Evolutionary conservation across 257 asterid genomes (phyloP).

Genomic region (Oldenlandia corymbosa): DNA sequence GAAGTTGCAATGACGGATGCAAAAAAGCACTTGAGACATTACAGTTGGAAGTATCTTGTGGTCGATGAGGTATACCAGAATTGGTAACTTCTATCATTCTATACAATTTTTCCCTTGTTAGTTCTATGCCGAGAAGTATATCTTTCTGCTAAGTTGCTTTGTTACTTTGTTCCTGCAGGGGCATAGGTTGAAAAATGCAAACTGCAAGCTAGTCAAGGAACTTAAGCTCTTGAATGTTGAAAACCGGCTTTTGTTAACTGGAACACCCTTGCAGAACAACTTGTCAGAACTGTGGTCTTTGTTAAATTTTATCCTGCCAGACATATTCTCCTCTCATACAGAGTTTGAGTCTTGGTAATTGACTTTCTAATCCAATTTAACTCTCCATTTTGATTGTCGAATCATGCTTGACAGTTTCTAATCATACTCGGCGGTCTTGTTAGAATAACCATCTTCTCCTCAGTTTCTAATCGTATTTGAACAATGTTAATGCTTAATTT

Average conservation of each 20-base stretch:
- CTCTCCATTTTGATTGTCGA: neutral
- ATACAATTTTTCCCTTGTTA: neutral
- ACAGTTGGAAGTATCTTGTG: slow-evolving; percentile 84
- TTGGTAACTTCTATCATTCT: neutral
- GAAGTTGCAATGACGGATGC: slow-evolving; percentile 78
- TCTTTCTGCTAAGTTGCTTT: neutral
- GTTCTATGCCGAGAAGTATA: neutral
- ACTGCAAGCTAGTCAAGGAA: slow-evolving; percentile 75
- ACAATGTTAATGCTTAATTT: neutral
- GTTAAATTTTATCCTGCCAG: slow-evolving; percentile 96
- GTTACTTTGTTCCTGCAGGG: slow-evolving; percentile 52
- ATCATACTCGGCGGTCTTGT: neutral
- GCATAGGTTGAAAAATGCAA: slow-evolving; percentile 85
- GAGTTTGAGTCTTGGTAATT: slow-evolving; percentile 97
- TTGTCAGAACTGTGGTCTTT: slow-evolving; percentile 97
- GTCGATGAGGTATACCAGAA: slow-evolving; percentile 85
- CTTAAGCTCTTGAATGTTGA: slow-evolving; percentile 56
- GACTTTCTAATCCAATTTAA: neutral
- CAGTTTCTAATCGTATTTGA: neutral
- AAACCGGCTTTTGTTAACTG: slow-evolving; percentile 93
- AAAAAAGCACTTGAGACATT: slow-evolving; percentile 52
- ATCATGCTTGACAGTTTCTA: neutral
- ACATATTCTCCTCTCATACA: slow-evolving; percentile 82
- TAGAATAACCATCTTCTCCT: neutral
- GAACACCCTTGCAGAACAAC: slow-evolving; percentile 98